Evolutionary conservation across 2,329 filamentous ascomycete species (phyloP), one percentile per base, ranked within the genome.

Genomic region (Colletotrichum destructivum): DNA sequence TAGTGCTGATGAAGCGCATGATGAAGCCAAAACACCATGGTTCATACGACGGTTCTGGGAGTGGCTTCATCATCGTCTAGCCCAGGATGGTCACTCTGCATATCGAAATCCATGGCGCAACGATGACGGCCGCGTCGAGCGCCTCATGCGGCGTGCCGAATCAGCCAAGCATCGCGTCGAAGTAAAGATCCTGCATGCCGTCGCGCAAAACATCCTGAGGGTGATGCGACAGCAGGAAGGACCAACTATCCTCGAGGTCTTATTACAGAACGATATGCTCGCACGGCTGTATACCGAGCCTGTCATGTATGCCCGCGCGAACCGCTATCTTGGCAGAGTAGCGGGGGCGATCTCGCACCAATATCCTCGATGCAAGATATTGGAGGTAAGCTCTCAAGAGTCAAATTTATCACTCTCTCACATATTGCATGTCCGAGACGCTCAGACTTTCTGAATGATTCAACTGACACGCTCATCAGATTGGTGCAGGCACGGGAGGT

Each of bases 401-500:
- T 26, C 26, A 26, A 26, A 26, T 4, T 26, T 26, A 1, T 26
- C 26, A 26, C 26, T 26, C 26, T 26, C 4, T 26, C 26, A 5
- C 4, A 26, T 1, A 26, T 26, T 5, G 1, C 4, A 26, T 26
- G 26, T 6, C 26, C 26, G 26, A 6, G 4, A 5, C 26, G 26
- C 26, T 26, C 26, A 26, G 26, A 26, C 4, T 26, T 26, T 26
- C 4, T 26, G 26, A 26, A 5, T 26, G 26, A 26, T 26, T 5
- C 26, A 26, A 18, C 61, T 38, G 40, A 47, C 38, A 74, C 18
- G 69, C 69, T 11, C 75, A 85, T 1, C 76, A 79, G 68, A 76
- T 84, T 18, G 84, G 85, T 40, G 84, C 82, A 6, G 85, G 85
- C 0, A 85, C 83, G 0, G 85, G 84, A 2, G 81, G 80, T 21